Evolutionary conservation across 768 basidiomycete genomes (phyloP).

Genomic region (Gymnopilus dilepis): DNA sequence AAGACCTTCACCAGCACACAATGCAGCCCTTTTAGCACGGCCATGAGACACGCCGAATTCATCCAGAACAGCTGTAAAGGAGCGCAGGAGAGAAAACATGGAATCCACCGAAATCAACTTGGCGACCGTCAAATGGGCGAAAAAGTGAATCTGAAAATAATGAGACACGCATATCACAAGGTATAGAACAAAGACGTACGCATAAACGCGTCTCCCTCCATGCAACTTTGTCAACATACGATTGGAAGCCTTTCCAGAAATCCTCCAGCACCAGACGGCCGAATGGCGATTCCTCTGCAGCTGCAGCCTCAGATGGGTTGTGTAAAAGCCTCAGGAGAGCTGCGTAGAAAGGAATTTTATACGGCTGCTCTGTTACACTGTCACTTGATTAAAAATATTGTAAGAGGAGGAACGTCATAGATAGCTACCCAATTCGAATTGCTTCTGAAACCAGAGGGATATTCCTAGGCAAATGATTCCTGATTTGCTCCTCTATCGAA

Average conservation of each 20-base stretch:
- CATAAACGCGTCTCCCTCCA: slow-evolving; percentile 92
- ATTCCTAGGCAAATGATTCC: slow-evolving; percentile 59
- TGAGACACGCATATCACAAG: slow-evolving; percentile 17
- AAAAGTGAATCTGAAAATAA: slow-evolving; percentile 81
- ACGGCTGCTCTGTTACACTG: slow-evolving; percentile 91
- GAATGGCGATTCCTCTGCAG: slow-evolving; percentile 50
- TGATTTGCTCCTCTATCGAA: slow-evolving; percentile 67
- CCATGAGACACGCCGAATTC: slow-evolving; percentile 88
- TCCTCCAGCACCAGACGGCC: slow-evolving; percentile 84
- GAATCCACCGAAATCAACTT: slow-evolving; percentile 78
- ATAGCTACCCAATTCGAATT: slow-evolving; percentile 68
- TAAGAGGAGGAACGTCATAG: not conserved
- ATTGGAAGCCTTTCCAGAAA: slow-evolving; percentile 90
- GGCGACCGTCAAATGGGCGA: slow-evolving; percentile 84
- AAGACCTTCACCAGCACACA: slow-evolving; percentile 83
- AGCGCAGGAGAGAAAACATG: slow-evolving; percentile 79
- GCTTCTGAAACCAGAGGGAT: slow-evolving; percentile 74
- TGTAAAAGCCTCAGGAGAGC: slow-evolving; percentile 75
- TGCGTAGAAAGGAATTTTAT: slow-evolving; percentile 91
- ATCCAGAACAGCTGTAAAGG: slow-evolving; percentile 85
- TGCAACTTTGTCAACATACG: slow-evolving; percentile 84
- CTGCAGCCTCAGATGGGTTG: slow-evolving; percentile 45
- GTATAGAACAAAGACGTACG: slow-evolving; percentile 51
- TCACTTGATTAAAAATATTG: slow-evolving; percentile 16
- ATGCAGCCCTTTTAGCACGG: slow-evolving; percentile 80